phyloP scores from a whole-genome alignment of 306 rosid genomes.

The Trifolium fragiferum region DNA sequence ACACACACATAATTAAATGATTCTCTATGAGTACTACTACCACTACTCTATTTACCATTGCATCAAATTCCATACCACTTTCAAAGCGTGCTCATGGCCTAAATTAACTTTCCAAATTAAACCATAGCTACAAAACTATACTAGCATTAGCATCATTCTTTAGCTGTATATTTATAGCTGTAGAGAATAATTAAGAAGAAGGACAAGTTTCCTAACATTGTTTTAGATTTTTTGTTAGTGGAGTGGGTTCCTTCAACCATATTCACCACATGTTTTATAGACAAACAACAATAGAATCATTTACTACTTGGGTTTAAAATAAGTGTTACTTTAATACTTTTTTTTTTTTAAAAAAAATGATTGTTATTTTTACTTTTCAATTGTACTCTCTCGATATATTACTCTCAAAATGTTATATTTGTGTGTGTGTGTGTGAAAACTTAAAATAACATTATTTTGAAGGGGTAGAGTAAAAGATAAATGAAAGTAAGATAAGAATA shows the following conservation, averaged over 20 bases:
- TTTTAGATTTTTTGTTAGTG: neutral
- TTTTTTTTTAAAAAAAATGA: too few relatives aligned
- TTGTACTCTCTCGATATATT: too few relatives aligned
- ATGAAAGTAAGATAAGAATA: neutral
- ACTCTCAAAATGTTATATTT: too few relatives aligned
- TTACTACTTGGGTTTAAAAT: too few relatives aligned
- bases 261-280: too few relatives aligned
- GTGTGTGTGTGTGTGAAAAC: too few relatives aligned
- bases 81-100: slow-evolving; percentile 14
- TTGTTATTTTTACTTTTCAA: too few relatives aligned
- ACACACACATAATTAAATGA: slow-evolving; percentile 2
- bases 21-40: neutral
- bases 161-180: too few relatives aligned
- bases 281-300: neutral
- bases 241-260: neutral
- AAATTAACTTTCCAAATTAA: neutral
- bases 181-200: neutral
- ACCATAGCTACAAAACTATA: neutral
- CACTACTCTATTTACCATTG: neutral
- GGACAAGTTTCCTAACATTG: neutral
- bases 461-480: too few relatives aligned
- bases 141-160: neutral
- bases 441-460: too few relatives aligned
- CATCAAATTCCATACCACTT: slow-evolving; percentile 40
- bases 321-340: too few relatives aligned